Evolutionary conservation across 2,329 filamentous ascomycete genomes (phyloP).

Genomic region (Alternaria metachromatica): DNA sequence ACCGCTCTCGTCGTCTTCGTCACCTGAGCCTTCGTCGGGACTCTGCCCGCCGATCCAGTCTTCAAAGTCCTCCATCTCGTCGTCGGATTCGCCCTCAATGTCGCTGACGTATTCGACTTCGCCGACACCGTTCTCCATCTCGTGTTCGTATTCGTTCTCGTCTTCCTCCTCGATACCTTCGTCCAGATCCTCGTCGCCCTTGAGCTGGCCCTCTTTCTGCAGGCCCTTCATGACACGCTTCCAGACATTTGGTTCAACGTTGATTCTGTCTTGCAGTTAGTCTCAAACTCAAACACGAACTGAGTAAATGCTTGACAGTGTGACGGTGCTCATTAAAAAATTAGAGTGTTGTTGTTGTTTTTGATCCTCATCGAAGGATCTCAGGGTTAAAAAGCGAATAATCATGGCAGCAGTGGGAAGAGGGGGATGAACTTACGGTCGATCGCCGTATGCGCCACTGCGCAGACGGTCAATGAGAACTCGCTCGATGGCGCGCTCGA

Average conservation of each 20-base stretch:
- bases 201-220: slow-evolving; percentile 84
- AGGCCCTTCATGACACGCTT: slow-evolving; percentile 93
- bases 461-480: slow-evolving; percentile 90
- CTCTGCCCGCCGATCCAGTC: slow-evolving; percentile 87
- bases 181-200: slow-evolving; percentile 85
- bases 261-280: slow-evolving; percentile 57
- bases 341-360: slow-evolving; percentile 17
- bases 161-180: slow-evolving; percentile 83
- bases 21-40: slow-evolving; percentile 60
- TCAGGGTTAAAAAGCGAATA: slow-evolving; percentile 19
- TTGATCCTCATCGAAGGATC: slow-evolving; percentile 13
- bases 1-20: slow-evolving; percentile 64
- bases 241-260: slow-evolving; percentile 95
- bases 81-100: slow-evolving; percentile 75
- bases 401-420: slow-evolving; percentile 7
- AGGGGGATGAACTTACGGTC: slow-evolving; percentile 59
- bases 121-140: slow-evolving; percentile 70
- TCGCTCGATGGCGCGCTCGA: slow-evolving; percentile 93
- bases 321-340: slow-evolving; percentile 12
- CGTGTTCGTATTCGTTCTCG: slow-evolving; percentile 70
- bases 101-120: slow-evolving; percentile 94
- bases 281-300: background rate
- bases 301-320: background rate
- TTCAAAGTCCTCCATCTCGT: slow-evolving; percentile 75
- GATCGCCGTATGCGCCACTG: slow-evolving; percentile 92